Base-by-base conservation (phyloP, 768 basidiomycete species). In the Calocybe indica region DNA sequence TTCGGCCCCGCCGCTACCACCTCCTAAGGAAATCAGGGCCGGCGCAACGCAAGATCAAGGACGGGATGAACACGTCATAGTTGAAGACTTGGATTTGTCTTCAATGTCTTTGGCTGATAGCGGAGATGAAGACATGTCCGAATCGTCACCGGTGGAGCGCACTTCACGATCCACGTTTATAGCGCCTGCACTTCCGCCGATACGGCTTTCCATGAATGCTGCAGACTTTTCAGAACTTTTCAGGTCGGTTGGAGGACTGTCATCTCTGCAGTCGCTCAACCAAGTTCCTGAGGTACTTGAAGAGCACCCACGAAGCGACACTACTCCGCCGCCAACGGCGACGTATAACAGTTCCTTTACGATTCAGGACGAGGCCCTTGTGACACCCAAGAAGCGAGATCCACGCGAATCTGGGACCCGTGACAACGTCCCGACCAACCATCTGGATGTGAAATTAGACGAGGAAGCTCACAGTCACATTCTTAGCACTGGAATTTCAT, bases 131-230 rank as follows among this genome's bases (percentile, higher is more conserved):
- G 73, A 76, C 14, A 52, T 65, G 48, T 67, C 67, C 11, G 85
- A 85, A 53, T 78, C 79, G 8, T 78, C 80, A 1, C 78, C 82
- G 0, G 78, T 87, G 30, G 79, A 88, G 59, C 77, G 74, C 37
- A 80, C 76, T 8, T 82, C 84, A 6, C 78, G 77, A 56, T 72
- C 86, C 5, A 90, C 90, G 13, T 87, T 86, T 61, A 88, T 91
- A 42, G 87, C 89, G 0, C 92, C 92, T 35, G 88, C 90, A 3
- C 71, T 93, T 29, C 92, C 92, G 2, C 90, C 90, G 0, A 92
- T 95, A 58, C 82, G 89, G n/a, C 86, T 95, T 62, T 94, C 92
- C 11, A 76, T 95, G 68, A 86, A 81, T 49, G 78, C 82, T 40
- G 71, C 80, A 0, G 92, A 95, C 61, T 93, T 97, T 58, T 80